Evolutionary conservation across 2,329 filamentous ascomycete species (phyloP).

Genomic region (Pyrenochaeta sp.): DNA sequence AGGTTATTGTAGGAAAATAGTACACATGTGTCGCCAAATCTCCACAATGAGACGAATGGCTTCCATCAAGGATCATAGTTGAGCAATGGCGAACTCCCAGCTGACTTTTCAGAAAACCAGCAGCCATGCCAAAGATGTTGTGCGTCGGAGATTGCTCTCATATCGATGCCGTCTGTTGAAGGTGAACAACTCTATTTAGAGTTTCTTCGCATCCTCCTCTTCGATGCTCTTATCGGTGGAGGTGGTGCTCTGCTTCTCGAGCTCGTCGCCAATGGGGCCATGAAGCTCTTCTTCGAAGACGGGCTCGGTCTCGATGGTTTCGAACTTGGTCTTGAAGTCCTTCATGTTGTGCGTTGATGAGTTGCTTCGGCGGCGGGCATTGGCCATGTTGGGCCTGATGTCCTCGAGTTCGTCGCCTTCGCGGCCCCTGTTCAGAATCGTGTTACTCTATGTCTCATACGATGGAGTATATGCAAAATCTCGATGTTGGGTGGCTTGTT

Average conservation of each 20-base stretch:
- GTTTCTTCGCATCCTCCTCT: slow-evolving; percentile 61
- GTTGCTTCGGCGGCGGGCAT: slow-evolving; percentile 91
- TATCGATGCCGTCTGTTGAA: slow-evolving; percentile 19
- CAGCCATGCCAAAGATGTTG: slow-evolving; percentile 21
- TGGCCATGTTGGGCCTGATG: slow-evolving; percentile 81
- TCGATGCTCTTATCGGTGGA: slow-evolving; percentile 65
- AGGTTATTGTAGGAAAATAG: slow-evolving; percentile 25
- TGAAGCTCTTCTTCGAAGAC: slow-evolving; percentile 90
- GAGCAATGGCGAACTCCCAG: slow-evolving; percentile 29
- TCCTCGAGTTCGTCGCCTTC: slow-evolving; percentile 85
- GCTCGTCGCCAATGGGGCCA: slow-evolving; percentile 66
- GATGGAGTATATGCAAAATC: background rate
- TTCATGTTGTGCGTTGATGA: slow-evolving; percentile 76
- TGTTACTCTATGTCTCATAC: slow-evolving; percentile 21
- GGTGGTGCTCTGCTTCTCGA: slow-evolving; percentile 61
- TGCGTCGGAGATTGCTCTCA: slow-evolving; percentile 8
- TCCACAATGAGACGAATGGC: slow-evolving; percentile 17
- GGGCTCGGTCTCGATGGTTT: slow-evolving; percentile 85
- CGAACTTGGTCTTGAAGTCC: slow-evolving; percentile 96
- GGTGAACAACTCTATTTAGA: slow-evolving; percentile 36
- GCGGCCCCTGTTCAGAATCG: slow-evolving; percentile 71
- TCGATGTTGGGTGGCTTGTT: too few relatives aligned
- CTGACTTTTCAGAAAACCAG: slow-evolving; percentile 30
- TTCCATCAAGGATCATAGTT: slow-evolving; percentile 11
- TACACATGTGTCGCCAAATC: slow-evolving; percentile 30